These are phyloP conservation scores for Thecaphora thlaspeos DNA, from an alignment of 1,284 basidiomycete species.

Conservation along the genomic window DNA sequence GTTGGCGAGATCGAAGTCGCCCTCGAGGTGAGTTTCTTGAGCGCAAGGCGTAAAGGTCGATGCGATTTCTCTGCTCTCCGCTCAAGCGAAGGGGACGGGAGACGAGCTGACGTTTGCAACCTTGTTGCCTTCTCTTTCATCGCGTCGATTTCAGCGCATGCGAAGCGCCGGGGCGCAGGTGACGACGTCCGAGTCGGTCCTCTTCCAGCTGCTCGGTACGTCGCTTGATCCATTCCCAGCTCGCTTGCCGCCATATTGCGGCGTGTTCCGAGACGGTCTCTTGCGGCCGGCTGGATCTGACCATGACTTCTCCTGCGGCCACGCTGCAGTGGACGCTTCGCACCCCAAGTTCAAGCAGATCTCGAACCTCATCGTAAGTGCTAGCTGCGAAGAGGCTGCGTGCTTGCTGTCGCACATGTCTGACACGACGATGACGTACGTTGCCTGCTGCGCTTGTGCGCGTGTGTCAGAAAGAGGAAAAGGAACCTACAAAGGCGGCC, in stretches of 20 bases:
- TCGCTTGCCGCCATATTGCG: not conserved
- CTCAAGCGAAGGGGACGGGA: too few relatives aligned
- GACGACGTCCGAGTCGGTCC: slow-evolving; percentile 76
- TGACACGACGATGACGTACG: too few relatives aligned
- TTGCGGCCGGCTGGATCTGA: too few relatives aligned
- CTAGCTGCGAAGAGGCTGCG: too few relatives aligned
- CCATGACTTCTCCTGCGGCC: too few relatives aligned
- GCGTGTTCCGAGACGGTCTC: too few relatives aligned
- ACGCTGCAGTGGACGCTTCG: slow-evolving; percentile 63
- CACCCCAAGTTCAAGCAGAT: slow-evolving; percentile 73
- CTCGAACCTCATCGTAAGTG: slow-evolving; percentile 65
- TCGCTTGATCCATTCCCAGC: not conserved
- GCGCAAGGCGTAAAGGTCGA: too few relatives aligned
- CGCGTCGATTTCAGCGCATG: slow-evolving; percentile 61
- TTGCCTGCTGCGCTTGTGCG: not conserved
- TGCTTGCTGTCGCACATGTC: too few relatives aligned
- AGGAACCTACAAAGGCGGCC: slow-evolving; percentile 40
- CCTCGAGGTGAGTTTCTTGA: slow-evolving; percentile 61
- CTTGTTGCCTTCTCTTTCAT: not conserved
- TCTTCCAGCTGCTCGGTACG: slow-evolving; percentile 69
- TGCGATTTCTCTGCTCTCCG: too few relatives aligned
- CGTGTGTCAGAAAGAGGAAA: slow-evolving; percentile 41
- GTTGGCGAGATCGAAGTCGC: slow-evolving; percentile 61
- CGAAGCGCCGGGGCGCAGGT: slow-evolving; percentile 73
- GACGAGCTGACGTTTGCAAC: not conserved